Percentiles rank a stretch among this genome's conserved stretches.
These are phyloP conservation scores for Aphanomyces stellatus DNA, from an alignment of 352 stramenopile species.

Conservation along the genomic window DNA sequence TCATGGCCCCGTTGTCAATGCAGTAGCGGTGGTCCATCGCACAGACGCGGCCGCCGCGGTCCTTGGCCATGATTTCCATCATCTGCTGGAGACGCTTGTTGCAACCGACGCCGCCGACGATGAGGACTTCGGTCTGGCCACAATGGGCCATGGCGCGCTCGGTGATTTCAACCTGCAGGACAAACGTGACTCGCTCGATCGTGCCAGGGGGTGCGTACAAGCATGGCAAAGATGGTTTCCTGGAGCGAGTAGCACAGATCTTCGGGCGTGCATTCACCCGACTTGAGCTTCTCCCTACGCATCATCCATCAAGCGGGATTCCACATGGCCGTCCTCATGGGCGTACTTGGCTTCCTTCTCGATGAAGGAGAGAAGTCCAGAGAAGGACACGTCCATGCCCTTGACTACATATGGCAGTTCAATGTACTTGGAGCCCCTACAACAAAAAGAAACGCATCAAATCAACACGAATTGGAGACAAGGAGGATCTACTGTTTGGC, in stretches of 20 bases:
- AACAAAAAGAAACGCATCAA: slow-evolving; percentile 11
- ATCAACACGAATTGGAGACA: too few species aligned
- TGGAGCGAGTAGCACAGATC: slow-evolving; percentile 99
- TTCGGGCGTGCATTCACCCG: slow-evolving; percentile 87
- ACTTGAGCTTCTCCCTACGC: slow-evolving; percentile 61
- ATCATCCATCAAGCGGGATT: not conserved
- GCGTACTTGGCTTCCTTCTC: slow-evolving; percentile 87
- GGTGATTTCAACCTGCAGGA: slow-evolving; percentile 94
- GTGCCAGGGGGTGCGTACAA: slow-evolving; percentile 41
- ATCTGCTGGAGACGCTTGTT: slow-evolving; percentile 92
- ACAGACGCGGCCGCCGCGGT: slow-evolving; percentile 91
- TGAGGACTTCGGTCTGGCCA: slow-evolving; percentile 94
- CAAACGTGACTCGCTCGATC: not conserved
- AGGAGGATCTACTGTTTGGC: slow-evolving; percentile 84
- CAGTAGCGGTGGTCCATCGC: slow-evolving; percentile 99
- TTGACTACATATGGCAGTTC: slow-evolving; percentile 98
- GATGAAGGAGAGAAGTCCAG: slow-evolving; percentile 95
- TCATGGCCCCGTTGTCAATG: slow-evolving; percentile 99
- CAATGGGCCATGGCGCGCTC: slow-evolving; percentile 99
- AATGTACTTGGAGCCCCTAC: slow-evolving; percentile 84
- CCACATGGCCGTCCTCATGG: not conserved
- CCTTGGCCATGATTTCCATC: slow-evolving; percentile 97
- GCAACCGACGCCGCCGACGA: slow-evolving; percentile 98
- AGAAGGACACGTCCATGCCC: slow-evolving; percentile 99
- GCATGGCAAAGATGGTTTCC: slow-evolving; percentile 99